A percentile compares a stretch with the other conserved stretches of the same genome.
Conservation (phyloP, 768 basidiomycete genomes). For the Tulasnella sp. region DNA sequence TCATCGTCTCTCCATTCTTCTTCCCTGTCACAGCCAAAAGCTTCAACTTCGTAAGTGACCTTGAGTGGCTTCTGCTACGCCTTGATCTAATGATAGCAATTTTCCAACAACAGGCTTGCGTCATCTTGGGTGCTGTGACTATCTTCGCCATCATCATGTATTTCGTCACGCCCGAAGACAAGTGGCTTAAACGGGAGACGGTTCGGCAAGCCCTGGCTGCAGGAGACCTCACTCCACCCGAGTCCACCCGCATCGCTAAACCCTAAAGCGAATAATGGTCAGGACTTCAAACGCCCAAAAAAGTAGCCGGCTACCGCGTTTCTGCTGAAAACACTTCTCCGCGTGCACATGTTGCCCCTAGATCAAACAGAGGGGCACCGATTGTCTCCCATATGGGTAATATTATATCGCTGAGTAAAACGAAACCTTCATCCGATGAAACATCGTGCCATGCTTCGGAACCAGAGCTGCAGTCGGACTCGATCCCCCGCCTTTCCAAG, state of each 20-base stretch:
- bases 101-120: slow-evolving; percentile 56
- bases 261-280: background rate
- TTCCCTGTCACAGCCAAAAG: slow-evolving; percentile 77
- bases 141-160: slow-evolving; percentile 76
- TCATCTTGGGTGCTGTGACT: slow-evolving; percentile 81
- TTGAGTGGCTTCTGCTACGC: background rate
- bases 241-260: background rate
- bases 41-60: slow-evolving; percentile 79
- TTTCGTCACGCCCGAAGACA: slow-evolving; percentile 77
- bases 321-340: slow-evolving; percentile 28
- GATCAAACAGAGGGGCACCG: background rate
- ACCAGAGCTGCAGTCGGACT: slow-evolving; percentile 66
- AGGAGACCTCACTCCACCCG: background rate
- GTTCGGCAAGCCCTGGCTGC: background rate
- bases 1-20: slow-evolving; percentile 83
- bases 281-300: background rate
- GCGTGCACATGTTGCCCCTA: background rate
- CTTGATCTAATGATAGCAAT: background rate
- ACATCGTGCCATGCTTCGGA: slow-evolving; percentile 83
- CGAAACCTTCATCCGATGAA: slow-evolving; percentile 57
- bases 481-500: slow-evolving; percentile 88
- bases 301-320: too few species aligned
- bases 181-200: slow-evolving; percentile 70
- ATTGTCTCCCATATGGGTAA: background rate
- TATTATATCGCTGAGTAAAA: too few species aligned